Evolutionary conservation across 1,284 basidiomycete species (phyloP).

Genomic region (Ustilago crameri): DNA sequence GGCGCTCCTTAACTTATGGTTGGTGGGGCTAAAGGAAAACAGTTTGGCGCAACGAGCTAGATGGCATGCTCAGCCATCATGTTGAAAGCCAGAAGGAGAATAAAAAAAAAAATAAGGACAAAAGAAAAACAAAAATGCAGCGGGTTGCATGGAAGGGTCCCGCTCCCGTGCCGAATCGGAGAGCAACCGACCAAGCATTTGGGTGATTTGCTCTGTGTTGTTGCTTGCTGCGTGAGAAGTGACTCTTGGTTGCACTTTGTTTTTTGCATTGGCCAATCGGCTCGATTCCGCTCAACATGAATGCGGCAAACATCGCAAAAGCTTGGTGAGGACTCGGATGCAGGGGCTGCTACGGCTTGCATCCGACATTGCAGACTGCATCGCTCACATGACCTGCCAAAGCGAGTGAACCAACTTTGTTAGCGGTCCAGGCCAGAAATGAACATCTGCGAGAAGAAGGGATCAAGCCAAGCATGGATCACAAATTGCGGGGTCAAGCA

Average conservation of each 20-base stretch:
- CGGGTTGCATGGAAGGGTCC: background rate
- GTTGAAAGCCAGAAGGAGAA: slow-evolving; percentile 5
- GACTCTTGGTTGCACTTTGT: too few relatives aligned
- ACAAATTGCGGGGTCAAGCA: too few relatives aligned
- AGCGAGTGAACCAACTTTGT: too few relatives aligned
- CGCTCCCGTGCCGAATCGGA: too few relatives aligned
- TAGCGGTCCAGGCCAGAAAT: background rate
- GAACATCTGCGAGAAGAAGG: background rate
- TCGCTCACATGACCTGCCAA: background rate
- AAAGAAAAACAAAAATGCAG: slow-evolving; percentile 2
- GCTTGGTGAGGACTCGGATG: too few relatives aligned
- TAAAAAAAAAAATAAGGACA: background rate
- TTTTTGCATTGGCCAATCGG: too few relatives aligned
- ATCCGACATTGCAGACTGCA: background rate
- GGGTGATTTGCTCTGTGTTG: too few relatives aligned
- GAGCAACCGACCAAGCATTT: too few relatives aligned
- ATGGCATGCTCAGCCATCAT: background rate
- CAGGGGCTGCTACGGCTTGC: background rate
- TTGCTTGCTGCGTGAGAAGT: too few relatives aligned
- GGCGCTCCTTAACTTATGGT: slow-evolving; percentile 1
- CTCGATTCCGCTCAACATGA: too few relatives aligned
- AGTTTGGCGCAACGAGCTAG: background rate
- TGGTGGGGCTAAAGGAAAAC: slow-evolving; percentile 4
- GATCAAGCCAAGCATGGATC: too few relatives aligned
- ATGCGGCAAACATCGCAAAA: too few relatives aligned